A percentile compares a stretch with the other conserved stretches of the same genome.
phyloP scores from a whole-genome alignment of 2,329 filamentous ascomycete species.

The Phialemoniopsis sp. region DNA sequence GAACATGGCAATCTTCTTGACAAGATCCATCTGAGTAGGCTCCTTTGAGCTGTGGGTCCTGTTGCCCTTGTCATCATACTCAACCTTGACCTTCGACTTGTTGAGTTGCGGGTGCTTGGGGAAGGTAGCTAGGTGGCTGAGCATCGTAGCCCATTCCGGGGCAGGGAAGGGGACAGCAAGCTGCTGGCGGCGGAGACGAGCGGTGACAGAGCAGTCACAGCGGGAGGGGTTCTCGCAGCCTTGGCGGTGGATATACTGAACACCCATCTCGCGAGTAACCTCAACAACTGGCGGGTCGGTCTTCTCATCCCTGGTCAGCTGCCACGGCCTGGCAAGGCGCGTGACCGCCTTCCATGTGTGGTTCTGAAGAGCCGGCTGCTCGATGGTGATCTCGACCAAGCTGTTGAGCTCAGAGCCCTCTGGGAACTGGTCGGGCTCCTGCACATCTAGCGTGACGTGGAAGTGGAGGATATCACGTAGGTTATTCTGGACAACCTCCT shows the following conservation, averaged over 20 bases:
- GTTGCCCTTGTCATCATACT: conserved; percentile 26
- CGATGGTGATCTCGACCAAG: conserved; percentile 55
- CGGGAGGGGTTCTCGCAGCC: conserved; percentile 43
- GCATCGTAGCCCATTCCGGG: conserved; percentile 53
- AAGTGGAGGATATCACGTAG: conserved; percentile 57
- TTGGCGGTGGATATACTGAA: conserved; percentile 42
- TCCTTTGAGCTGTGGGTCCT: conserved; percentile 14
- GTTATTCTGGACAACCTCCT: conserved; percentile 42
- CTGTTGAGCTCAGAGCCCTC: conserved; percentile 55
- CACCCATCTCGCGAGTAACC: conserved; percentile 44
- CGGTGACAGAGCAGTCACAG: conserved; percentile 46
- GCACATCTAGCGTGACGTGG: conserved; percentile 55
- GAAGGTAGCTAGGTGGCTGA: conserved; percentile 52
- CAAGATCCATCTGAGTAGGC: conserved; percentile 48
- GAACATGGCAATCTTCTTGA: conserved; percentile 61
- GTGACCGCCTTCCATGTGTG: conserved; percentile 60
- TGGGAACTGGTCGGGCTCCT: conserved; percentile 53
- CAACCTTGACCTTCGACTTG: conserved; percentile 18
- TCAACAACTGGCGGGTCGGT: conserved; percentile 27
- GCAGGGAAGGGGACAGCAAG: conserved; percentile 55
- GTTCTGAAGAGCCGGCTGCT: conserved; percentile 46
- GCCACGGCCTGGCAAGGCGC: conserved; percentile 50
- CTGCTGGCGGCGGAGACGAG: conserved; percentile 34
- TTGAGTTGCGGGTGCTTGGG: conserved; percentile 27
- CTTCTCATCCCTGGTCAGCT: conserved; percentile 33